A percentile compares a stretch with the other conserved stretches of the same genome.
Evolutionary conservation across 169 alveolate species (phyloP).

Genomic region (Eimeria praecox): DNA sequence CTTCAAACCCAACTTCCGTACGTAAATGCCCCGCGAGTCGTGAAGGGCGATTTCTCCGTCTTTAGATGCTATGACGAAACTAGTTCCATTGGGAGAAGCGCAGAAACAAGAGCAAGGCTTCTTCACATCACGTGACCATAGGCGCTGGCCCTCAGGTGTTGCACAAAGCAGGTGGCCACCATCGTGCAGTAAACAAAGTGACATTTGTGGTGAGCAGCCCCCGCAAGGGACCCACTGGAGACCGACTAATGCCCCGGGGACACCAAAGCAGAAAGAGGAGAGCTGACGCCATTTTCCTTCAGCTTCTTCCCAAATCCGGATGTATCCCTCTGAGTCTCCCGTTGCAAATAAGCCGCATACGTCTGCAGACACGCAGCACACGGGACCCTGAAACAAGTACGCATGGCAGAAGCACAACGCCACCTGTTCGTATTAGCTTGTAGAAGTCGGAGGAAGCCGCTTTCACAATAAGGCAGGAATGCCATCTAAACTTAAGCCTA

Average conservation of each 20-base stretch:
- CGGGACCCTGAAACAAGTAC: constrained; percentile 70
- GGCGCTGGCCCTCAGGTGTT: constrained; percentile 46
- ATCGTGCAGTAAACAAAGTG: constrained; percentile 45
- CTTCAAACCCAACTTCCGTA: constrained; percentile 11
- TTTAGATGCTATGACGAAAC: constrained; percentile 37
- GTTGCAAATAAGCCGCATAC: constrained; percentile 22
- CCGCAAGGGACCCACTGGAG: constrained; percentile 27
- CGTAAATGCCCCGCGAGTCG: constrained; percentile 52
- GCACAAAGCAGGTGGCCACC: constrained; percentile 51
- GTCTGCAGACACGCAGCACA: constrained; percentile 72
- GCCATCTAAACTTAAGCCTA: not conserved
- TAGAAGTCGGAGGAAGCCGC: not conserved
- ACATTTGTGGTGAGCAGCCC: not conserved
- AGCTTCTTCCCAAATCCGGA: constrained; percentile 45
- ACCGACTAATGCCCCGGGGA: constrained; percentile 41
- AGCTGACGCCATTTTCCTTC: constrained; percentile 24
- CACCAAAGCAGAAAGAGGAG: constrained; percentile 26
- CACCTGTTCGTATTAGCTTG: not conserved
- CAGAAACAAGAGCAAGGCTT: constrained; percentile 46
- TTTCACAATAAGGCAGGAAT: not conserved
- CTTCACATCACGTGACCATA: constrained; percentile 59
- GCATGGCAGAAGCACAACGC: not conserved
- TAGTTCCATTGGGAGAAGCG: constrained; percentile 18
- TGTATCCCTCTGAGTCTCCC: constrained; percentile 24
- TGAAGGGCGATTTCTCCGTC: constrained; percentile 33